Percentiles rank a stretch among this genome's conserved stretches.
Evolutionary conservation across 2,329 filamentous ascomycete species (phyloP).

Genomic region (Monosporascus ibericus): DNA sequence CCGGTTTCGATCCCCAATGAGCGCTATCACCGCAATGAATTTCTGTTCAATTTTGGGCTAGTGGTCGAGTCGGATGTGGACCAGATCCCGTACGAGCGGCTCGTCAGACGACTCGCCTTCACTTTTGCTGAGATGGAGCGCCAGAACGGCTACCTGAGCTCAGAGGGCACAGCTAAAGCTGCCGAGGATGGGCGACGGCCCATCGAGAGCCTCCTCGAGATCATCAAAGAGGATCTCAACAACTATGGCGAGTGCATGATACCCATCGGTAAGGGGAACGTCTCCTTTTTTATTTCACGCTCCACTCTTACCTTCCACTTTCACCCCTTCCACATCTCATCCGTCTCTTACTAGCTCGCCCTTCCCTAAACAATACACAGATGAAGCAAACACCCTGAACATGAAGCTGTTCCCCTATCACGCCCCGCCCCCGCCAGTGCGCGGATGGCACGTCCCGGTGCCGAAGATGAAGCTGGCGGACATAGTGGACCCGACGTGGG

Average conservation of each 20-base stretch:
- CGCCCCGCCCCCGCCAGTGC: slow-evolving; percentile 67
- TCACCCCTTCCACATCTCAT: not conserved
- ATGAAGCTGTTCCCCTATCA: slow-evolving; percentile 91
- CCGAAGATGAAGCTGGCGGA: slow-evolving; percentile 59
- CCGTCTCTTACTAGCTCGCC: slow-evolving; percentile 4
- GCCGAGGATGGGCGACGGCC: slow-evolving; percentile 52
- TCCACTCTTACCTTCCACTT: not conserved
- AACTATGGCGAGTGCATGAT: slow-evolving; percentile 99
- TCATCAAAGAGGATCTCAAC: slow-evolving; percentile 80
- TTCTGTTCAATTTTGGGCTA: slow-evolving; percentile 96
- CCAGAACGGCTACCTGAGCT: slow-evolving; percentile 76
- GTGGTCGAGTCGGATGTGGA: slow-evolving; percentile 64
- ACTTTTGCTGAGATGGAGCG: slow-evolving; percentile 88
- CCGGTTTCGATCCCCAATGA: slow-evolving; percentile 81
- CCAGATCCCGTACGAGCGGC: slow-evolving; percentile 72
- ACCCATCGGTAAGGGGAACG: slow-evolving; percentile 64
- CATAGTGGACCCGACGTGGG: slow-evolving; percentile 63
- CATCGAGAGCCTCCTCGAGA: slow-evolving; percentile 80
- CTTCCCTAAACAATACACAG: slow-evolving; percentile 34
- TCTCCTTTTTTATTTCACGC: not conserved
- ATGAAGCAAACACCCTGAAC: slow-evolving; percentile 90
- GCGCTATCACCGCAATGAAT: slow-evolving; percentile 86
- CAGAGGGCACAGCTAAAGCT: slow-evolving; percentile 25
- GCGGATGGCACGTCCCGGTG: slow-evolving; percentile 87
- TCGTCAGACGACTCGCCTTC: slow-evolving; percentile 78